phyloP scores from a whole-genome alignment of 2,329 filamentous ascomycete species.

The Verticillium zaregamsianum region DNA sequence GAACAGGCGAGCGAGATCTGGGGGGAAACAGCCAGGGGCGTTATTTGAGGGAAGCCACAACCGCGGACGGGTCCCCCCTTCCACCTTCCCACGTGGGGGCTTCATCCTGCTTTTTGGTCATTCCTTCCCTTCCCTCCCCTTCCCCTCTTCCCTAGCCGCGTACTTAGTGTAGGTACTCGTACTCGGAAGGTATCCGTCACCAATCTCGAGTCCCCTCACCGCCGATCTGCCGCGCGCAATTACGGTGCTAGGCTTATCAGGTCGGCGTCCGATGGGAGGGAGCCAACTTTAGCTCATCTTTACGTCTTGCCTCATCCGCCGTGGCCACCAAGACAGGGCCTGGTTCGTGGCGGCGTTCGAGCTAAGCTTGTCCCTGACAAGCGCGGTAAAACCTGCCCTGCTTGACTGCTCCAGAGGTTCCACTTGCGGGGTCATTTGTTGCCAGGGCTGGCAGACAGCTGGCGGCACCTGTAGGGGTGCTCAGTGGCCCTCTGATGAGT shows the following conservation, averaged over 20 bases:
- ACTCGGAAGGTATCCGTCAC: not conserved
- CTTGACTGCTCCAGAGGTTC: not conserved
- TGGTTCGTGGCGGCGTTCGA: too few species aligned
- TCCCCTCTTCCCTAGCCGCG: not conserved
- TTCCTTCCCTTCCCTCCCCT: not conserved
- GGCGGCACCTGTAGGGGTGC: not conserved
- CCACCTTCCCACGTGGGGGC: not conserved
- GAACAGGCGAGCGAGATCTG: constrained; percentile 6
- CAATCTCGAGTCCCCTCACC: not conserved
- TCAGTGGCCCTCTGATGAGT: not conserved
- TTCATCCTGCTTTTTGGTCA: not conserved
- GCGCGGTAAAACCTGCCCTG: not conserved
- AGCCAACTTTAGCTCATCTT: not conserved
- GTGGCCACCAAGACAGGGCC: not conserved
- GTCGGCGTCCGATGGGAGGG: not conserved
- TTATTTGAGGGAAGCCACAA: not conserved
- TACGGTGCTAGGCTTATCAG: not conserved
- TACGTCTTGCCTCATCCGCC: not conserved
- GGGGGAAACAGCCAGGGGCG: not conserved
- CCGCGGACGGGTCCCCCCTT: not conserved
- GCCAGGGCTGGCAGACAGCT: not conserved
- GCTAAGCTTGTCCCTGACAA: not conserved
- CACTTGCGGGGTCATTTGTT: not conserved
- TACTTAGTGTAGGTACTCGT: not conserved
- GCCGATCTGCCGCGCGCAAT: not conserved